Conservation (phyloP, 192 early-diverging fungal genomes). For the Backusella parvicylindrica region DNA sequence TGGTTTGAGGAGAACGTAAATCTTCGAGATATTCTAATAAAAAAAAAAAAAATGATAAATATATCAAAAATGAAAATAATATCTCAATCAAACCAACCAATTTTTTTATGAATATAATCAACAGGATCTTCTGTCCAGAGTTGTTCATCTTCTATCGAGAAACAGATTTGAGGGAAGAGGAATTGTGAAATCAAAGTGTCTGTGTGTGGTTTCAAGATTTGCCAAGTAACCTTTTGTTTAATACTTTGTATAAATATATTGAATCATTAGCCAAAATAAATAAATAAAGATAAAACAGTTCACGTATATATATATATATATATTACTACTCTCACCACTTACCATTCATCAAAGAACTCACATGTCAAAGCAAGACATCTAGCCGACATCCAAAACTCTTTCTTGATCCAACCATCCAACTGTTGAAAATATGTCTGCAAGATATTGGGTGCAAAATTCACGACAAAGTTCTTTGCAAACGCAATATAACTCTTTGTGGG, state of each 20-base stretch:
- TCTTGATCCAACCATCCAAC: constrained; percentile 72
- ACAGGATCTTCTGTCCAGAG: constrained; percentile 92
- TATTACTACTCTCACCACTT: not conserved
- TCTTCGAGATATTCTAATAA: constrained; percentile 76
- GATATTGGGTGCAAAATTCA: constrained; percentile 89
- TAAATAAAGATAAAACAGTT: not conserved
- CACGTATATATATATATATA: not conserved
- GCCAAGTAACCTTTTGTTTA: constrained; percentile 88
- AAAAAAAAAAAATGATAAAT: not conserved
- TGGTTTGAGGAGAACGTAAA: constrained; percentile 67
- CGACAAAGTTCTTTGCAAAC: constrained; percentile 82
- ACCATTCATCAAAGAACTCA: constrained; percentile 78
- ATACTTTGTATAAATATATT: constrained; percentile 42
- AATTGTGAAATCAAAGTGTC: constrained; percentile 76
- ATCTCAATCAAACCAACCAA: constrained; percentile 33
- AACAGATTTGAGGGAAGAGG: constrained; percentile 91
- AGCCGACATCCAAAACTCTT: constrained; percentile 67
- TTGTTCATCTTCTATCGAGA: constrained; percentile 76
- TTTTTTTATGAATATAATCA: constrained; percentile 84
- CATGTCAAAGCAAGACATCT: constrained; percentile 67
- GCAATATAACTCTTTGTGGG: constrained; percentile 41
- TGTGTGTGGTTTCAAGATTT: constrained; percentile 82
- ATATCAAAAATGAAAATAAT: not conserved
- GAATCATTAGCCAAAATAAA: too few relatives aligned
- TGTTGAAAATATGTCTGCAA: constrained; percentile 78